phyloP scores from a whole-genome alignment of 78 protist genomes.

The Planoprotostelium fungivorum region DNA sequence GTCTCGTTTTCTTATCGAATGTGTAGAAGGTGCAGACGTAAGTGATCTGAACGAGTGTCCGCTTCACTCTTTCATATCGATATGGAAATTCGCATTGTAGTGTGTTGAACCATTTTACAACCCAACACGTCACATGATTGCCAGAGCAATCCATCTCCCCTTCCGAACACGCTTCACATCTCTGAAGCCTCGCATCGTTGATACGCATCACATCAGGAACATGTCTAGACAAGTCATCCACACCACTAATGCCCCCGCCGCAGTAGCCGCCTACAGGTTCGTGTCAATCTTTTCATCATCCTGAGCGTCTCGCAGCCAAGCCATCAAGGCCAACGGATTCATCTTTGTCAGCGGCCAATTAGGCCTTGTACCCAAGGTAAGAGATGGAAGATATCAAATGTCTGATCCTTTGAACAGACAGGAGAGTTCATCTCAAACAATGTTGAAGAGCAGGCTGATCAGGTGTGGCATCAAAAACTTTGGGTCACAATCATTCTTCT shows the following conservation, averaged over 20 bases:
- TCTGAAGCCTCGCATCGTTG: too few relatives aligned
- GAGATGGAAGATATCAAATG: not conserved
- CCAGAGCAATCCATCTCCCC: too few relatives aligned
- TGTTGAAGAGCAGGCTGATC: not conserved
- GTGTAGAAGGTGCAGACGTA: too few relatives aligned
- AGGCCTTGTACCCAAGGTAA: constrained; percentile 33
- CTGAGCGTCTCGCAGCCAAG: constrained; percentile 24
- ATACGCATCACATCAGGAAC: too few relatives aligned
- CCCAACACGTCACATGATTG: too few relatives aligned
- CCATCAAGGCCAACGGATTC: constrained; percentile 56
- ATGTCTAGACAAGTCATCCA: constrained; percentile 22
- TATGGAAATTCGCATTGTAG: too few relatives aligned
- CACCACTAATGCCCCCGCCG: constrained; percentile 64
- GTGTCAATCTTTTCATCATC: not conserved
- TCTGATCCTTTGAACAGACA: not conserved
- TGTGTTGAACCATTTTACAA: too few relatives aligned
- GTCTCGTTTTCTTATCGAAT: too few relatives aligned
- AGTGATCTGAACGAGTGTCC: too few relatives aligned
- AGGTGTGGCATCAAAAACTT: not conserved
- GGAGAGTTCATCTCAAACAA: not conserved
- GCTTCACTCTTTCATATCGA: too few relatives aligned
- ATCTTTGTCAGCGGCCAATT: constrained; percentile 73
- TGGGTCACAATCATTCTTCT: not conserved
- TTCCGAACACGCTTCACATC: too few relatives aligned
- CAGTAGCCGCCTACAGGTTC: constrained; percentile 63